Percentiles rank a stretch among this genome's conserved stretches.
phyloP scores from a whole-genome alignment of 331 rosid genomes.

The Arachis monticola region DNA sequence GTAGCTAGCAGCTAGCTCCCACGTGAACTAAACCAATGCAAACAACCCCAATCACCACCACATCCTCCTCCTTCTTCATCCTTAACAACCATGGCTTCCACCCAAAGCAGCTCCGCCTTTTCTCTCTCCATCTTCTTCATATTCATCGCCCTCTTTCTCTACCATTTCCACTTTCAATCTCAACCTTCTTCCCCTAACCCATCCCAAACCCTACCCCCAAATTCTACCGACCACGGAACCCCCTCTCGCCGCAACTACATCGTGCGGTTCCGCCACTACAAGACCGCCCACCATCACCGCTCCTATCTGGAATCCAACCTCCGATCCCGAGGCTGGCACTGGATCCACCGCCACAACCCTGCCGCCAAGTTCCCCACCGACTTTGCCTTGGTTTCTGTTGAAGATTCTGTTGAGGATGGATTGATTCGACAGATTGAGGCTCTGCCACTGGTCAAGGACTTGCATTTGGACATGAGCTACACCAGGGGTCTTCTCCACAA shows the following conservation, averaged over 20 bases:
- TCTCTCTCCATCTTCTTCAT: conserved; percentile 43
- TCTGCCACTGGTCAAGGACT: conserved; percentile 72
- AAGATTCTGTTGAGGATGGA: conserved; percentile 47
- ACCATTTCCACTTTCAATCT: conserved; percentile 42
- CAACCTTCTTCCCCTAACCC: conserved; percentile 33
- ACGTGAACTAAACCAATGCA: conserved; percentile 54
- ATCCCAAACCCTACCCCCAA: conserved; percentile 58
- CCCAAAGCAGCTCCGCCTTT: conserved; percentile 34
- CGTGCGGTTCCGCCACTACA: conserved; percentile 72
- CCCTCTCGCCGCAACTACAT: conserved; percentile 54
- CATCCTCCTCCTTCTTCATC: conserved; percentile 27
- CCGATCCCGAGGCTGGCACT: conserved; percentile 68
- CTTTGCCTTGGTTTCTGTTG: conserved; percentile 77
- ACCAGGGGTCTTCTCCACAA: conserved; percentile 61
- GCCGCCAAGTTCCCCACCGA: conserved; percentile 83
- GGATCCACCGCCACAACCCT: conserved; percentile 89
- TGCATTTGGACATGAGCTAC: conserved; percentile 69
- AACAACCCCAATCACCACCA: conserved; percentile 29
- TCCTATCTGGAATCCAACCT: conserved; percentile 59
- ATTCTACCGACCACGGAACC: conserved; percentile 41
- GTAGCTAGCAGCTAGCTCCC: not conserved
- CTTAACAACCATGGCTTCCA: conserved; percentile 44
- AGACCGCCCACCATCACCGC: conserved; percentile 59
- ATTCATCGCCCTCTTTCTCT: conserved; percentile 48
- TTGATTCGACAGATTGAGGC: conserved; percentile 57